Percentiles rank a stretch among this genome's conserved stretches.
Conservation (phyloP, 306 rosid genomes). For the Rosa chinensis region DNA sequence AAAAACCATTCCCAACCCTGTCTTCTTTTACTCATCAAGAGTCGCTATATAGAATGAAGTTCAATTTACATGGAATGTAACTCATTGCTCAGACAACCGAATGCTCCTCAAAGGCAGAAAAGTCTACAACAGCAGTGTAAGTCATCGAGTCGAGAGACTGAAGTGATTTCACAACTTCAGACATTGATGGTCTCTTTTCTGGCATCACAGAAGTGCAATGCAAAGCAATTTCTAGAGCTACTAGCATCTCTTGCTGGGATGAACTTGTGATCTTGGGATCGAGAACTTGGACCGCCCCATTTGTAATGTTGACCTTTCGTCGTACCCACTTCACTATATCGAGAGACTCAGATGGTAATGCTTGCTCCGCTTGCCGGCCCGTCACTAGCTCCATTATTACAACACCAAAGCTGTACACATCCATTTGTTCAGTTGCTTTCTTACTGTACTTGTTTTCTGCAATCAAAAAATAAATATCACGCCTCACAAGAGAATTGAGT, state of each 20-base stretch:
- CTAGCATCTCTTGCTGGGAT: constrained; percentile 56
- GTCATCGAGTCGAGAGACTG: constrained; percentile 53
- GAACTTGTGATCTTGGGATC: constrained; percentile 56
- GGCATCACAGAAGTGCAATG: constrained; percentile 88
- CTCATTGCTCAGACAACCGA: constrained; percentile 37
- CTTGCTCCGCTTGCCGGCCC: constrained; percentile 71
- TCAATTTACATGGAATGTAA: neutral
- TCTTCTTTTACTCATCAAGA: neutral
- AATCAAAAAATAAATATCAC: constrained; percentile 24
- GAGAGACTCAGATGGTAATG: constrained; percentile 50
- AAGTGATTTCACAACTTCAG: constrained; percentile 66
- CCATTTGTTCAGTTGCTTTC: constrained; percentile 73
- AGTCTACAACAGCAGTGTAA: constrained; percentile 34
- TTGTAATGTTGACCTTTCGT: constrained; percentile 81
- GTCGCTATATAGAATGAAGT: neutral
- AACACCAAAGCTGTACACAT: constrained; percentile 89
- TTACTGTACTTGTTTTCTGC: constrained; percentile 80
- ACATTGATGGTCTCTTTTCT: constrained; percentile 84
- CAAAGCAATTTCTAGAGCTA: constrained; percentile 77
- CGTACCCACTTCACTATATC: constrained; percentile 94
- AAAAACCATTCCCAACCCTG: neutral
- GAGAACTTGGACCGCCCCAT: constrained; percentile 71
- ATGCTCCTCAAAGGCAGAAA: constrained; percentile 41
- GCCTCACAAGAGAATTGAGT: constrained; percentile 1
- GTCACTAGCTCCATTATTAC: constrained; percentile 81